Conservation (phyloP, 495 filamentous ascomycete species). For the Geopyxis carbonaria region DNA sequence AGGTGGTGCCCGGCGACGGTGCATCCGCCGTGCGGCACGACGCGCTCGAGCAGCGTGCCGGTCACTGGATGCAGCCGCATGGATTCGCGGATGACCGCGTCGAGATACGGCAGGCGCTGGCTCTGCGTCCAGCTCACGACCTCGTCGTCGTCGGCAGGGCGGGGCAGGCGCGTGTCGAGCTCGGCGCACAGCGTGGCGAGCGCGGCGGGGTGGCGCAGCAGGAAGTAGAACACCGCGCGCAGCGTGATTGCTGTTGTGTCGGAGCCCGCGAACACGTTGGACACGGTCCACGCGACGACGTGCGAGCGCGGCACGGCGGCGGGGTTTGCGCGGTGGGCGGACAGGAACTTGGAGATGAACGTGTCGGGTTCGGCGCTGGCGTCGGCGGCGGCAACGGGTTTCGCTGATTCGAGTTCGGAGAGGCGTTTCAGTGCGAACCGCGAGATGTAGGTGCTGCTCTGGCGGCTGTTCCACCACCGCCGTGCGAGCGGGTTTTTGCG, state of each 20-base stretch:
- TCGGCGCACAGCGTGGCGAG: slow-evolving; percentile 30
- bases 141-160: background rate
- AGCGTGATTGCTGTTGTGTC: slow-evolving; percentile 39
- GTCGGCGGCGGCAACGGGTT: slow-evolving; percentile 9
- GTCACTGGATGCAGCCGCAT: slow-evolving; percentile 49
- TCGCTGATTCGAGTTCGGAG: slow-evolving; percentile 3
- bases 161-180: slow-evolving; percentile 19
- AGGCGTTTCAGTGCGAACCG: slow-evolving; percentile 9
- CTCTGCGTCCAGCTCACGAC: background rate
- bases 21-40: slow-evolving; percentile 41
- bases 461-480: slow-evolving; percentile 16
- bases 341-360: slow-evolving; percentile 43
- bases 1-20: slow-evolving; percentile 34
- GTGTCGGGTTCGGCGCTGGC: slow-evolving; percentile 30
- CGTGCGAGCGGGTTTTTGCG: slow-evolving; percentile 43
- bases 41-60: slow-evolving; percentile 43
- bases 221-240: slow-evolving; percentile 34
- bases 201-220: slow-evolving; percentile 31
- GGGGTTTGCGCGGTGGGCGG: slow-evolving; percentile 39
- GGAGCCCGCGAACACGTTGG: slow-evolving; percentile 33
- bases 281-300: slow-evolving; percentile 28
- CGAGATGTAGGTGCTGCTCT: slow-evolving; percentile 4
- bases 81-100: slow-evolving; percentile 51
- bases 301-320: slow-evolving; percentile 37
- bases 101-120: slow-evolving; percentile 38